Evolutionary conservation across 2,329 filamentous ascomycete species (phyloP), one percentile per base, ranked within the genome.

Genomic region (Ophiostoma sp.): DNA sequence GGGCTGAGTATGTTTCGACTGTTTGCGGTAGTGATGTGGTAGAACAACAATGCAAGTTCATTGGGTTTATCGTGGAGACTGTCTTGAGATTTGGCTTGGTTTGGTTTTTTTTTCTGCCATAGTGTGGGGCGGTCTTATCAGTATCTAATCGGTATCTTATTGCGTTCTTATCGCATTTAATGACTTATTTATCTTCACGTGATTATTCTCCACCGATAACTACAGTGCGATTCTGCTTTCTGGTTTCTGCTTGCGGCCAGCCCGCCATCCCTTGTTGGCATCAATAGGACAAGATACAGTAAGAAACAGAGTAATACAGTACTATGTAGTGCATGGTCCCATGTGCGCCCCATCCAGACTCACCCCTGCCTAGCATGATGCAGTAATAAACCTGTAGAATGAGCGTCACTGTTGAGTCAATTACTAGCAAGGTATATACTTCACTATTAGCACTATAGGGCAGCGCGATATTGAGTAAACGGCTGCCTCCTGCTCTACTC

Each of bases 101-200:
- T n/a, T 23, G 13, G 23, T 27, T 57, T 68, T 62, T 68, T 68
- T 68, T 68, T 68, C 52, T 60, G 54, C 67, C 35, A 39, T 39
- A 8, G 15, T 57, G 68, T 69, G 68, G 68, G 68, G 68, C 68
- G 4, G 0, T 31, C n/a, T 48, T 67, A 67, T 67, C 65, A 4
- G 13, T 67, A 44, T 67, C 65, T 44, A 48, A 66, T 66, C 62
- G 1, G 2, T 17, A 15, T 60, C 23, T 31, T 60, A 31, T 60
- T 23, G 11, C 1, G 2, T 0, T 52, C 4, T 13, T 57, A 35
- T 36, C 33, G 10, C 13, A 41, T 15, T 41, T 4, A n/a, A 20
- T 20, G 44, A 0, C 20, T 4, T 7, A 1, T 41, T 48, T 48
- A 65, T 65, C 62, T 39, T 1, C 62, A 65, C 62, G 62, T 65